Base-by-base conservation (phyloP, 1,284 basidiomycete genomes). In the Sphaerobolus stellatus region DNA sequence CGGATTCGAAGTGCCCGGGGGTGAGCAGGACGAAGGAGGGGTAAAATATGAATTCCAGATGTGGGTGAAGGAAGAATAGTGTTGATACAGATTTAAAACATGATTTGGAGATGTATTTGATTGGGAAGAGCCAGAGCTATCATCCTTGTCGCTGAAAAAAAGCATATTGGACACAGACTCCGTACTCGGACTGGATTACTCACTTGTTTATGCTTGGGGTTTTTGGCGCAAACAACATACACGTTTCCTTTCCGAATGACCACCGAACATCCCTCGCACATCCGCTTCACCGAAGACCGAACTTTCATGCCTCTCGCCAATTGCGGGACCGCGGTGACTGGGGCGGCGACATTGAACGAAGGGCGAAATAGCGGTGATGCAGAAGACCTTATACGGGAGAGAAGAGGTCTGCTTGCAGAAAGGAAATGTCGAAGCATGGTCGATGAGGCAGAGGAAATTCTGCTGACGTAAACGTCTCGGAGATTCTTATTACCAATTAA, bases 151-250 rank as follows among this genome's bases (percentile, higher is more conserved):
- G 79, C 86, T 88, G 68, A 36, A 58, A 33, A 28, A 30, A 18
- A 4, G 55, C 52, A 16, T 48, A 53, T 68, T 38, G 62, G 59
- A 51, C 45, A 49, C 48, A 59, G 50, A 7, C 43, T 34, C 25
- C 49, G 34, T 54, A 24, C 49, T 25, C 28, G 33, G 46, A 49
- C 29, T n/a, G 56, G 31, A 43, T n/a, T 20, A 74, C 84, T 58
- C 61, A 95, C 96, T 87, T 98, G 96, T 73, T 98, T 98, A 72
- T 98, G 96, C 73, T 97, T 98, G 4, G 95, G 91, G 67, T 98
- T 93, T 69, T 92, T 93, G 20, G 86, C 86, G 73, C 96, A 99
- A 43, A 98, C 84, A 43, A 98, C 87, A 73, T 53, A 98, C 43
- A 98, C 82, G 63, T 91, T 83, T 47, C 94, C 94, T 69, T 98